phyloP scores from a whole-genome alignment of 2,329 filamentous ascomycete genomes.

The Metarhizium brunneum region DNA sequence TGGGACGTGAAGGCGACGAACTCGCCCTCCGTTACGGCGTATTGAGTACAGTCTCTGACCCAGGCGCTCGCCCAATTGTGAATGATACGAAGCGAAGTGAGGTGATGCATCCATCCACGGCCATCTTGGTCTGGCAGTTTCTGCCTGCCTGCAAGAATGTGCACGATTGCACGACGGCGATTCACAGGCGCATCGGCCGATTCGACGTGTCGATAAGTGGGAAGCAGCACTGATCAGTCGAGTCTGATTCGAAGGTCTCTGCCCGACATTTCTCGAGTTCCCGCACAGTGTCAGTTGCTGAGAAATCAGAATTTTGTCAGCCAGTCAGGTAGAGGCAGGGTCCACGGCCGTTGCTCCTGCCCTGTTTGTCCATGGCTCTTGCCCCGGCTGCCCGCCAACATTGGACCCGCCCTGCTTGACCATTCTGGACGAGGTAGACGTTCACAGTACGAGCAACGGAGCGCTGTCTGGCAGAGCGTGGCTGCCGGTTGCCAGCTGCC shows the following conservation, averaged over 20 bases:
- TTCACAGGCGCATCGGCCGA: constrained; percentile 3
- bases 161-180: neutral
- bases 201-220: neutral
- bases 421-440: neutral
- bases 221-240: neutral
- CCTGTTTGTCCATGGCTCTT: neutral
- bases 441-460: neutral
- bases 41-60: too few species aligned
- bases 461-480: neutral
- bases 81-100: too few species aligned
- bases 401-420: neutral
- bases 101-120: too few species aligned
- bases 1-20: too few species aligned
- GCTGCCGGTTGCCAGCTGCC: neutral
- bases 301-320: neutral
- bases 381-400: neutral
- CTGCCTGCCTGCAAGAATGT: neutral
- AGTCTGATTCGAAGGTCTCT: neutral
- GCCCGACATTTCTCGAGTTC: neutral
- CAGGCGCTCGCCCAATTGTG: too few species aligned
- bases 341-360: constrained; percentile 2
- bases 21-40: too few species aligned
- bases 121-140: too few species aligned
- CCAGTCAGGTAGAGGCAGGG: neutral
- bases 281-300: constrained; percentile 4